Evolutionary conservation across 1,284 basidiomycete species (phyloP).

Genomic region (Pyrrhoderma noxium): DNA sequence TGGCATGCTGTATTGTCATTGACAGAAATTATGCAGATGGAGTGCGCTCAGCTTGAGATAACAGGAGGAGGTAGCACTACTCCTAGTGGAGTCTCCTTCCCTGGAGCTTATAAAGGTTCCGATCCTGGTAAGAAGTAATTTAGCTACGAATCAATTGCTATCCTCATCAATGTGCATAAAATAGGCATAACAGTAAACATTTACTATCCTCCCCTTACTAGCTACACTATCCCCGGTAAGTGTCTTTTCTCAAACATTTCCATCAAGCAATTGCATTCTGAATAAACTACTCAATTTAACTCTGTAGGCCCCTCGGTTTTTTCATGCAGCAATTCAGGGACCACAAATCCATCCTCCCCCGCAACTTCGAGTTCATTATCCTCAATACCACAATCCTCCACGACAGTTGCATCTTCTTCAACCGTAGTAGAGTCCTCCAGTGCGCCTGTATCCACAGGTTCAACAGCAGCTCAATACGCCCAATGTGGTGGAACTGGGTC

Average conservation of each 20-base stretch:
- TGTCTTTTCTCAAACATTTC: not conserved
- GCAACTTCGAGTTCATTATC: not conserved
- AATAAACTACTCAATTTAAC: not conserved
- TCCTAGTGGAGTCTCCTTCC: conserved; percentile 44
- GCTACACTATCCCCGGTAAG: conserved; percentile 16
- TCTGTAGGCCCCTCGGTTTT: conserved; percentile 15
- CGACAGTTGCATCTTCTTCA: not conserved
- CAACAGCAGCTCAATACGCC: conserved; percentile 15
- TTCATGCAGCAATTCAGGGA: conserved; percentile 7
- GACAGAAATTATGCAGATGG: conserved; percentile 32
- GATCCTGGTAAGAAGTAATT: conserved; percentile 10
- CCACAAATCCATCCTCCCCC: not conserved
- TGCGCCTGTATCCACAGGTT: not conserved
- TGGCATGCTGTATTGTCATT: not conserved
- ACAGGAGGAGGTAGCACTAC: conserved; percentile 40
- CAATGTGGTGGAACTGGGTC: conserved; percentile 16
- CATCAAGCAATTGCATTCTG: not conserved
- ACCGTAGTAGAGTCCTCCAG: not conserved
- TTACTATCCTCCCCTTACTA: conserved; percentile 8
- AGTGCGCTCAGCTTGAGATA: conserved; percentile 44
- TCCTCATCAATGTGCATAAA: not conserved
- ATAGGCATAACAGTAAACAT: conserved; percentile 17
- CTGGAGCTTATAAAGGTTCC: conserved; percentile 28
- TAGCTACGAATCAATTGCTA: not conserved
- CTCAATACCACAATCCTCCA: not conserved